Evolutionary conservation across 2,329 filamentous ascomycete species (phyloP).

Genomic region (Colletotrichum chlorophyti): DNA sequence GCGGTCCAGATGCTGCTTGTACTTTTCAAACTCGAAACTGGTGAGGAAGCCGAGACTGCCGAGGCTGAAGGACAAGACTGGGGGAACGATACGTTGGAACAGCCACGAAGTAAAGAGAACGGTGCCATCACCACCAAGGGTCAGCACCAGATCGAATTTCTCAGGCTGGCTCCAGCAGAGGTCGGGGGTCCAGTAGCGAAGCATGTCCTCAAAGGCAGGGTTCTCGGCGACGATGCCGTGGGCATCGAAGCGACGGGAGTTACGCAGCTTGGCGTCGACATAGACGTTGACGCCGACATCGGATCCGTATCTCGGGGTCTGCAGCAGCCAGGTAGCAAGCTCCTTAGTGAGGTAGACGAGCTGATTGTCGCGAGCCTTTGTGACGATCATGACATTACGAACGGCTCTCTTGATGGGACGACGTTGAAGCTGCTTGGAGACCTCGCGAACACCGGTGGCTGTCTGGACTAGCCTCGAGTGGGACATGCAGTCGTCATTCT

Average conservation of each 20-base stretch:
- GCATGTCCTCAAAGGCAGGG: conserved; percentile 79
- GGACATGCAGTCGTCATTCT: conserved; percentile 86
- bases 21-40: conserved; percentile 85
- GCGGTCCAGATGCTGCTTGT: conserved; percentile 84
- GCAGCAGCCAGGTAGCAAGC: conserved; percentile 85
- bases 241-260: conserved; percentile 87
- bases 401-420: conserved; percentile 92
- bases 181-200: conserved; percentile 96
- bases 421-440: conserved; percentile 92
- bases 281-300: conserved; percentile 95
- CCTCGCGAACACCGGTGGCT: conserved; percentile 91
- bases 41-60: conserved; percentile 89
- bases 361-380: conserved; percentile 94
- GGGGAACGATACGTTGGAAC: conserved; percentile 88
- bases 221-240: conserved; percentile 76
- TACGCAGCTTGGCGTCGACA: conserved; percentile 92
- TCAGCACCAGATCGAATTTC: conserved; percentile 92
- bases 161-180: conserved; percentile 94
- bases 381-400: conserved; percentile 96
- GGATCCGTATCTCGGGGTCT: conserved; percentile 86
- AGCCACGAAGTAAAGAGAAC: conserved; percentile 90
- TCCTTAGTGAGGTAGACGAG: conserved; percentile 89
- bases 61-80: conserved; percentile 83
- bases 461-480: conserved; percentile 95
- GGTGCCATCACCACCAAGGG: conserved; percentile 85